A percentile compares a stretch with the other conserved stretches of the same genome.
These are phyloP conservation scores for Penicillium sp. DNA, from an alignment of 2,329 filamentous ascomycete species.

Conservation along the genomic window DNA sequence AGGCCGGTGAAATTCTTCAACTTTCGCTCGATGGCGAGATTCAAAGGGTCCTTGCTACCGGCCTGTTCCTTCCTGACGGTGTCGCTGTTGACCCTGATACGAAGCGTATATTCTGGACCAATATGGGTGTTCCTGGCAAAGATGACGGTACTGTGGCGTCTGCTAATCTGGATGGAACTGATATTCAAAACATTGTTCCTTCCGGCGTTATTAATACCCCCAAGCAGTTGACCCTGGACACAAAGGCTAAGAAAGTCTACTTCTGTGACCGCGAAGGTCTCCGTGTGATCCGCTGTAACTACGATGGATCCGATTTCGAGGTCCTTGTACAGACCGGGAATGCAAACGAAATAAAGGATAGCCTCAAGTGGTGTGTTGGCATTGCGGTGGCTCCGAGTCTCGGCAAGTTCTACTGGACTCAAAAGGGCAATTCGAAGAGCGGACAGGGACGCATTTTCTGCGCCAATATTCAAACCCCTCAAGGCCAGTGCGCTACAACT, in stretches of 20 bases:
- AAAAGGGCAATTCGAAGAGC: constrained; percentile 59
- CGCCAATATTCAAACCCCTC: constrained; percentile 47
- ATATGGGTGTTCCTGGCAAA: constrained; percentile 48
- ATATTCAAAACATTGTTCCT: constrained; percentile 40
- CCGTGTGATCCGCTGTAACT: constrained; percentile 37
- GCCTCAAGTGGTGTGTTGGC: constrained; percentile 57
- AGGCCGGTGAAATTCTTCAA: constrained; percentile 22
- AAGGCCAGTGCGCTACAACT: constrained; percentile 32
- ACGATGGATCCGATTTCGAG: constrained; percentile 34
- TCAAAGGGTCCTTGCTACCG: constrained; percentile 12
- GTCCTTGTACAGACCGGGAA: not conserved
- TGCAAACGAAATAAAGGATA: constrained; percentile 9
- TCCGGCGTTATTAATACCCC: constrained; percentile 53
- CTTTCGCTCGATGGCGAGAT: constrained; percentile 8
- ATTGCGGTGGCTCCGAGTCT: constrained; percentile 49
- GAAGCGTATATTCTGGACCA: constrained; percentile 53
- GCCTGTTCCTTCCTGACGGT: constrained; percentile 47
- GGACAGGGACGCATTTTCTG: constrained; percentile 56
- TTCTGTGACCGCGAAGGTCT: constrained; percentile 49
- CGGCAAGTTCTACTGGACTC: constrained; percentile 61
- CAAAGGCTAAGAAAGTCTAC: constrained; percentile 34
- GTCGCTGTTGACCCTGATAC: constrained; percentile 40
- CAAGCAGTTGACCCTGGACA: constrained; percentile 44
- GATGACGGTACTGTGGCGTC: constrained; percentile 44
- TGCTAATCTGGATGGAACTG: not conserved